Conservation (phyloP, 768 basidiomycete genomes). For the Inosperma sp. region DNA sequence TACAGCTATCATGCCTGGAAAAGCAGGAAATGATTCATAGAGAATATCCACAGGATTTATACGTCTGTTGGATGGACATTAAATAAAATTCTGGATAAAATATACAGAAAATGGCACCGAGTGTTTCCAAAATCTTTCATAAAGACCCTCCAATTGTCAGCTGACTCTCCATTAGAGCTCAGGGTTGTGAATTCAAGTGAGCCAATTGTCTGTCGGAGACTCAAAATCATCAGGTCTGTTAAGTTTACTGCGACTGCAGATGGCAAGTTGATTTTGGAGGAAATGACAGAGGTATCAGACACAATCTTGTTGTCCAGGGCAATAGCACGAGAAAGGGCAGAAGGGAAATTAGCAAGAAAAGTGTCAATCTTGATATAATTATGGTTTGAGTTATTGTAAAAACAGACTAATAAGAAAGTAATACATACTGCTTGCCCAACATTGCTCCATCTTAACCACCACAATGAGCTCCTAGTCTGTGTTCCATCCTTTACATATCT, state of each 20-base stretch:
- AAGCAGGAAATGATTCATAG: slow-evolving; percentile 39
- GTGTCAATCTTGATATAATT: slow-evolving; percentile 39
- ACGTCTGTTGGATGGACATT: slow-evolving; percentile 10
- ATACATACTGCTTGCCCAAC: slow-evolving; percentile 8
- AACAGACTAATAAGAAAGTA: too few species aligned
- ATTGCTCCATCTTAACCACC: slow-evolving; percentile 4
- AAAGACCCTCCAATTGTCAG: slow-evolving; percentile 39
- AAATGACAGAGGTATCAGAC: slow-evolving; percentile 33
- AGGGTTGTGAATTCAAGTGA: slow-evolving; percentile 44
- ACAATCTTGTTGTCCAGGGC: slow-evolving; percentile 37
- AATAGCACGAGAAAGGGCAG: slow-evolving; percentile 32
- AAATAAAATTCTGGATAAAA: too few species aligned
- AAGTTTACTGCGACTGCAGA: slow-evolving; percentile 22
- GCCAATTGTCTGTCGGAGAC: slow-evolving; percentile 42
- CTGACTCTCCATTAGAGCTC: slow-evolving; percentile 28
- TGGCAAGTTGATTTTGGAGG: slow-evolving; percentile 9
- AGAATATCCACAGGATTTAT: slow-evolving; percentile 32
- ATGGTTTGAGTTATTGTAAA: too few species aligned
- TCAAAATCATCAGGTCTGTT: slow-evolving; percentile 38
- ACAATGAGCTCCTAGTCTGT: slow-evolving; percentile 2
- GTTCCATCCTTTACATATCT: slow-evolving; percentile 6
- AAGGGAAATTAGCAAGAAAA: slow-evolving; percentile 38
- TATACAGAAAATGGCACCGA: too few species aligned
- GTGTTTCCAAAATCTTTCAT: slow-evolving; percentile 44
- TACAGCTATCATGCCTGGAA: too few species aligned